Evolutionary conservation across 2,329 filamentous ascomycete genomes (phyloP).

Genomic region (Trichoderma koningii): DNA sequence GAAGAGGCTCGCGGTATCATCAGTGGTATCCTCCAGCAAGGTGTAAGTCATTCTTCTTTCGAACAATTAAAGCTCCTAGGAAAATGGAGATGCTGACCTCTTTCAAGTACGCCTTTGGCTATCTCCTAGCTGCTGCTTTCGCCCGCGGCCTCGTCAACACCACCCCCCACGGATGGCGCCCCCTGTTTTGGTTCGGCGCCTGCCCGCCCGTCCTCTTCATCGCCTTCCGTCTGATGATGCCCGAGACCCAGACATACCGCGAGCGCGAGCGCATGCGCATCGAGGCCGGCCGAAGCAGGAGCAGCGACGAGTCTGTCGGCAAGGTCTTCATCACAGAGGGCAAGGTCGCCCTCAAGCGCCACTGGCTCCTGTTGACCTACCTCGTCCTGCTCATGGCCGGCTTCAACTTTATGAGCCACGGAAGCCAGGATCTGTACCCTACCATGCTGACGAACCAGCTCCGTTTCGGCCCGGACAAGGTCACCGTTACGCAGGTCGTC

Average conservation of each 20-base stretch:
- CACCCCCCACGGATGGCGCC: slow-evolving; percentile 77
- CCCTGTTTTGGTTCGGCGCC: slow-evolving; percentile 87
- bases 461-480: slow-evolving; percentile 52
- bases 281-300: slow-evolving; percentile 34
- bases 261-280: slow-evolving; percentile 66
- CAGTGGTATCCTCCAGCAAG: slow-evolving; percentile 75
- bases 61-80: neutral
- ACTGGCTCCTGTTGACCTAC: slow-evolving; percentile 81
- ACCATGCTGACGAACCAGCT: slow-evolving; percentile 62
- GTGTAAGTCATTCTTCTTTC: slow-evolving; percentile 42
- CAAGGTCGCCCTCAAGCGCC: slow-evolving; percentile 73
- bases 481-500: slow-evolving; percentile 72
- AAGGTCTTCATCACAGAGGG: slow-evolving; percentile 71
- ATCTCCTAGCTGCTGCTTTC: slow-evolving; percentile 62
- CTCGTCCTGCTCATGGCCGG: slow-evolving; percentile 85
- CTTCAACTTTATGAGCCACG: slow-evolving; percentile 90
- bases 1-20: slow-evolving; percentile 69
- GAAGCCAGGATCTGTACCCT: slow-evolving; percentile 65
- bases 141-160: slow-evolving; percentile 70
- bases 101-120: slow-evolving; percentile 62
- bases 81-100: neutral
- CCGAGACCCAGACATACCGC: slow-evolving; percentile 74
- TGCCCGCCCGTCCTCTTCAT: slow-evolving; percentile 80
- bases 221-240: slow-evolving; percentile 71
- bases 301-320: slow-evolving; percentile 46